Percentiles rank a stretch among this genome's conserved stretches.
Evolutionary conservation across 1,284 basidiomycete species (phyloP).

Genomic region (Cutaneotrichosporon curvatum): DNA sequence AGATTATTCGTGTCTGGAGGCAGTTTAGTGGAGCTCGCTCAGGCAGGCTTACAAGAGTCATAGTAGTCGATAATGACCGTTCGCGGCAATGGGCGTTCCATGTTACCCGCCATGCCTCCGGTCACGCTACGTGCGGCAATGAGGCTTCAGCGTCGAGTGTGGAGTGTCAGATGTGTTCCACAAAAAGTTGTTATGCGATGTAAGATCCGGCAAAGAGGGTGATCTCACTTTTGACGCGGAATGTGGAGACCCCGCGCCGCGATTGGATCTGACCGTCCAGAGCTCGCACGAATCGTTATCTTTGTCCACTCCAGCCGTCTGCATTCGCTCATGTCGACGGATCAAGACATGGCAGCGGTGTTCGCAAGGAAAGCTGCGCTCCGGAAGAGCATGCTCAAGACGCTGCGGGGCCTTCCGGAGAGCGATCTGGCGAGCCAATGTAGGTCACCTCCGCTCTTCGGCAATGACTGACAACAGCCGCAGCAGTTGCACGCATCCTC

Average conservation of each 20-base stretch:
- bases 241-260: too few species aligned
- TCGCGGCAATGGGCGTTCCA: slow-evolving; percentile 34
- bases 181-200: too few species aligned
- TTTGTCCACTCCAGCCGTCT: background rate
- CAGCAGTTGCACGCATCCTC: slow-evolving; percentile 28
- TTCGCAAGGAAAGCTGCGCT: slow-evolving; percentile 34
- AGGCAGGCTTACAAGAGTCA: slow-evolving; percentile 39
- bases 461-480: slow-evolving; percentile 21
- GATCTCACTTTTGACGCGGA: too few species aligned
- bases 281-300: too few species aligned
- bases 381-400: slow-evolving; percentile 34
- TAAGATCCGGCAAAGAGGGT: too few species aligned
- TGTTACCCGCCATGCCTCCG: background rate
- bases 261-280: too few species aligned
- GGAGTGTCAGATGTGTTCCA: too few species aligned
- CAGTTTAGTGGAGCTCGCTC: background rate
- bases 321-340: background rate
- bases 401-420: slow-evolving; percentile 28
- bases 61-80: slow-evolving; percentile 47
- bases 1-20: slow-evolving; percentile 46
- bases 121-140: too few species aligned
- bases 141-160: too few species aligned
- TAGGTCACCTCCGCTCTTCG: slow-evolving; percentile 14
- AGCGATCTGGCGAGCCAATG: slow-evolving; percentile 35
- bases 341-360: slow-evolving; percentile 15